A percentile compares a stretch with the other conserved stretches of the same genome.
Conservation (phyloP, 2,329 filamentous ascomycete genomes). For the Apiospora saccharicola region DNA sequence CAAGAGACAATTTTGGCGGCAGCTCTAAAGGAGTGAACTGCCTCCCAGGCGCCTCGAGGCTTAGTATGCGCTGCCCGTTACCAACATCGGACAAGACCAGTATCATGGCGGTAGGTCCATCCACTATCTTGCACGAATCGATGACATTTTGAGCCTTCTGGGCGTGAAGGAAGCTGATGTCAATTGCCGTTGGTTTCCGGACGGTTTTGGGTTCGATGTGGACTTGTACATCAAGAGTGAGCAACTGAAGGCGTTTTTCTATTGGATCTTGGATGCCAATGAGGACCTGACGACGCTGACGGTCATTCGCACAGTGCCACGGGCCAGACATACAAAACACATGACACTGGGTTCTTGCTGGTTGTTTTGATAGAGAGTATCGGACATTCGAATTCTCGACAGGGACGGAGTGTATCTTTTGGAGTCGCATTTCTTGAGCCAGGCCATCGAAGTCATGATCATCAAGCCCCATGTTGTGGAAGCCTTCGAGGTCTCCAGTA, state of each 20-base stretch:
- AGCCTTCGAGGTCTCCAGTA: constrained; percentile 69
- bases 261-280: constrained; percentile 75
- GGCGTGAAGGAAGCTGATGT: constrained; percentile 57
- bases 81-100: constrained; percentile 72
- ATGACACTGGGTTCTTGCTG: constrained; percentile 62
- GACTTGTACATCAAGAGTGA: constrained; percentile 66
- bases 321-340: constrained; percentile 74
- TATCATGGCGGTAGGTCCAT: constrained; percentile 72
- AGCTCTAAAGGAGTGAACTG: constrained; percentile 71
- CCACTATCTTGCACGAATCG: constrained; percentile 75
- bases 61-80: constrained; percentile 70
- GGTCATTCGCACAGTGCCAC: constrained; percentile 60
- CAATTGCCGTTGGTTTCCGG: constrained; percentile 31
- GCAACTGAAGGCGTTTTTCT: constrained; percentile 71
- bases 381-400: constrained; percentile 67
- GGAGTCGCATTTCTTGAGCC: constrained; percentile 74
- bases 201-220: constrained; percentile 2
- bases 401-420: constrained; percentile 73
- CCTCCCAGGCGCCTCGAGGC: constrained; percentile 79
- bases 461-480: constrained; percentile 75
- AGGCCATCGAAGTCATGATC: constrained; percentile 77
- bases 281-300: constrained; percentile 62
- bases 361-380: constrained; percentile 63
- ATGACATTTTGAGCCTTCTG: constrained; percentile 71
- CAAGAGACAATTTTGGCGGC: constrained; percentile 62